Conservation (phyloP, 176 grass and related monocot genomes). For the Ensete ventricosum region DNA sequence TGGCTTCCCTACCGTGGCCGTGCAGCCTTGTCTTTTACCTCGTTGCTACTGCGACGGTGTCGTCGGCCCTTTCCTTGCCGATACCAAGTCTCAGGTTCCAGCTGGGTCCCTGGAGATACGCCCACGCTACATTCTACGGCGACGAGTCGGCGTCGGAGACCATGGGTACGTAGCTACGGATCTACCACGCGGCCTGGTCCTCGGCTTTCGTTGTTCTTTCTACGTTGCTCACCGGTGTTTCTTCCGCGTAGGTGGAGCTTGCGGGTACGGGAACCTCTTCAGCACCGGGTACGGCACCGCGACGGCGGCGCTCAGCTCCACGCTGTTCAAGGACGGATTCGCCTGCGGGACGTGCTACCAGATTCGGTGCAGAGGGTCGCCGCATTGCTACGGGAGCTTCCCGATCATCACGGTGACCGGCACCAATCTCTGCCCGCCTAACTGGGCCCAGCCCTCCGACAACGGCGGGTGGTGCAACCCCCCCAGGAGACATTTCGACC, state of each 20-base stretch:
- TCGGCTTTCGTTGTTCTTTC: neutral
- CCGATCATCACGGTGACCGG: constrained; percentile 59
- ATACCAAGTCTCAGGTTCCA: constrained; percentile 18
- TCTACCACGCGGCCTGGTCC: neutral
- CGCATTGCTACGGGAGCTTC: constrained; percentile 45
- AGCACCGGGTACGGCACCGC: constrained; percentile 44
- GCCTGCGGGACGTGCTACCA: constrained; percentile 72
- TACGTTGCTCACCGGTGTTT: neutral
- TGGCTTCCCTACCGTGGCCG: neutral
- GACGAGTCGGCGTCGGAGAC: constrained; percentile 56
- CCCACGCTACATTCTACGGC: constrained; percentile 84
- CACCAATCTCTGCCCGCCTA: constrained; percentile 78
- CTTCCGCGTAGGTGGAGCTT: constrained; percentile 46
- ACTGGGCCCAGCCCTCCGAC: constrained; percentile 58
- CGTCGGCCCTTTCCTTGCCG: constrained; percentile 21
- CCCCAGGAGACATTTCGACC: constrained; percentile 64
- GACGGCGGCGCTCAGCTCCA: constrained; percentile 74
- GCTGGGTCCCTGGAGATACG: constrained; percentile 18
- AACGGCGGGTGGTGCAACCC: constrained; percentile 88
- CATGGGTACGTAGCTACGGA: constrained; percentile 28
- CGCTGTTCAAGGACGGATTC: constrained; percentile 44
- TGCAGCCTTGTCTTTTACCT: neutral
- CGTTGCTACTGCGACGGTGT: neutral
- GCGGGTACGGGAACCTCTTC: constrained; percentile 57
- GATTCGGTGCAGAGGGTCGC: constrained; percentile 39